Base-by-base conservation (phyloP, 352 stramenopile genomes). In the Globisporangium camurandrum region DNA sequence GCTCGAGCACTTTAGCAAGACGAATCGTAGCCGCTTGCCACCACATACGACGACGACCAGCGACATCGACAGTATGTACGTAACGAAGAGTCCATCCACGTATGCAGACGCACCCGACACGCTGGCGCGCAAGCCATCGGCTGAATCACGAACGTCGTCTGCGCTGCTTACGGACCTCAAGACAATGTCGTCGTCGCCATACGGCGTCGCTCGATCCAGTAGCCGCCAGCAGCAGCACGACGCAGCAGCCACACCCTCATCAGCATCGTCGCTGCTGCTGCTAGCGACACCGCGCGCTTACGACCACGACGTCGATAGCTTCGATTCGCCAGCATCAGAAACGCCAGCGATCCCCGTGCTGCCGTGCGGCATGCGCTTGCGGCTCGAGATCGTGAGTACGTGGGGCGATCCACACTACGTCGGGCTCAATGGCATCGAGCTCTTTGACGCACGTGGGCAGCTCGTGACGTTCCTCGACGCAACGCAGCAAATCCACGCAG, bases 401-500 rank as follows among this genome's bases (percentile, higher is more conserved):
- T 96, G 86, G 85, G 88, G 88, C 16, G 88, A 97, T 51, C 67
- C 71, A 4, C 79, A 89, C 59, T 97, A 97, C 45, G 80, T 97
- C 2, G 88, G 88, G 4, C 61, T 97, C 1, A 95, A 89, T 39
- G 88, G 88, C 1, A 71, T 97, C 9, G 88, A 97, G 36, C 40
- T 96, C 10, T 96, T 95, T 38, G 68, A 96, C 46, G 54, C 90
- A 0, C 47, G 42, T 8, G 88, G 88, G 16, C 54, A 74, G 24
- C 50, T 73, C 1, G 51, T 97, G 11, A 26, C 28, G 6, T 76
- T 95, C 33, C 44, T 49, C 11, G 48, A 88, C 24, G 61, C 78
- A 0, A 51, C 62, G 10, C 56, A 20, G 9, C 79, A 95, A 51
- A 54, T 95, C 0, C 62, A 53, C 27, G 85, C 83, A 2, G 74